Evolutionary conservation across 805 yeast species (phyloP), one percentile per base, ranked within the genome.

Genomic region (Candida xyloterini): DNA sequence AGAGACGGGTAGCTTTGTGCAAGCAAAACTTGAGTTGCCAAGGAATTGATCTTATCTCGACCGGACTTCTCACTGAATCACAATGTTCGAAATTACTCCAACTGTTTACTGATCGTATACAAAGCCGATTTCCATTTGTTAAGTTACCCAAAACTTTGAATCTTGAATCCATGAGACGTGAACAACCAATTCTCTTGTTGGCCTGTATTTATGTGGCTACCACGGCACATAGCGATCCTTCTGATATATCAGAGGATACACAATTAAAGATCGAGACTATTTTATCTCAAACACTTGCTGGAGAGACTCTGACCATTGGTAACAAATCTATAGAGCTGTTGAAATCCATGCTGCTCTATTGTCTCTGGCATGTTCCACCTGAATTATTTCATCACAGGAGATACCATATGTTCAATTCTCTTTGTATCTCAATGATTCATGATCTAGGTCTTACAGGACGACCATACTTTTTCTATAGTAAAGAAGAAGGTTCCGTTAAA

Each of bases 341-440:
- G 27, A 80, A 81, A 56, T 65, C 81, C 14, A 63, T 84, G 35
- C 55, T 84, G 14, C 53, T 85, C 5, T 65, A 84, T 37, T 73
- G 84, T 18, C 60, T 81, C 21, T 89, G 95, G 95, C 88, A 87
- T 56, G 85, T 84, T 48, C 76, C 86, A 4, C 85, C 95, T 0
- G 96, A 87, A 59, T 67, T 85, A 50, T 84, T 85, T 48, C 84
- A 80, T 47, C 84, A 84, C 51, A 76, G 95, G 42, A 75, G 95
- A 33, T 80, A 81, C 48, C 93, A 85, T 56, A 66, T 87, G 37
- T 71, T 86, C 47, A 76, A 78, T 39, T 67, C 76, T 10, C 65
- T 86, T 15, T 78, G 89, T 37, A 76, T 81, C 10, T 69, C 83
- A 4, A 67, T 89, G 60, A 72, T 84, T 2, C 82, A 78, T 51